These are phyloP conservation scores for Gonium pectorale DNA, from an alignment of 139 green algal genomes.

Conservation along the genomic window DNA sequence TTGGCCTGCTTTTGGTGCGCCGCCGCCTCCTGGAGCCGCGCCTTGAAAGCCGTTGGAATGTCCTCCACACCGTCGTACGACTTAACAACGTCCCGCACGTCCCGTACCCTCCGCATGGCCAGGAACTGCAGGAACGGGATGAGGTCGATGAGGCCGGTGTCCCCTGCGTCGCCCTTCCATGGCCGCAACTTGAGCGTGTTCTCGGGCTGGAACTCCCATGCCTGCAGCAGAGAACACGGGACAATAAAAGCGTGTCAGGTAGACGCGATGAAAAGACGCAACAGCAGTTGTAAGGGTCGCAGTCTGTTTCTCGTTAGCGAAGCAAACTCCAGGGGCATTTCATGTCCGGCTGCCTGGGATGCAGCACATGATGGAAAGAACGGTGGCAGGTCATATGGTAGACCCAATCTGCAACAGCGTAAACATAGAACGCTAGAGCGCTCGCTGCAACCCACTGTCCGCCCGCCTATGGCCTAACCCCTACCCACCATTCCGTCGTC, in stretches of 20 bases:
- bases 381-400: too few relatives aligned
- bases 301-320: too few relatives aligned
- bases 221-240: constrained; percentile 27
- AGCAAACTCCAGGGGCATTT: too few relatives aligned
- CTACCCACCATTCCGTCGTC: not conserved
- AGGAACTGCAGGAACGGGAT: constrained; percentile 74
- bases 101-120: constrained; percentile 41
- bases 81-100: constrained; percentile 54
- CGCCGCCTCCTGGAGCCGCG: constrained; percentile 66
- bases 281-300: too few relatives aligned
- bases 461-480: not conserved
- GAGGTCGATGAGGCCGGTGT: constrained; percentile 92
- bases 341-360: too few relatives aligned
- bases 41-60: constrained; percentile 88
- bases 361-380: too few relatives aligned
- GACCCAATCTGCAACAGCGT: too few relatives aligned
- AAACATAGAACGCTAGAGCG: too few relatives aligned
- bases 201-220: constrained; percentile 85
- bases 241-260: too few relatives aligned
- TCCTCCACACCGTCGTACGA: constrained; percentile 89
- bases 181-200: constrained; percentile 90
- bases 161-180: constrained; percentile 74
- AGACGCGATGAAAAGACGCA: too few relatives aligned
- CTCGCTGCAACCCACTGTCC: too few relatives aligned
- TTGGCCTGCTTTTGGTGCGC: constrained; percentile 47